These are phyloP conservation scores for Xylaria intraflava DNA, from an alignment of 495 filamentous ascomycete genomes.

Conservation along the genomic window DNA sequence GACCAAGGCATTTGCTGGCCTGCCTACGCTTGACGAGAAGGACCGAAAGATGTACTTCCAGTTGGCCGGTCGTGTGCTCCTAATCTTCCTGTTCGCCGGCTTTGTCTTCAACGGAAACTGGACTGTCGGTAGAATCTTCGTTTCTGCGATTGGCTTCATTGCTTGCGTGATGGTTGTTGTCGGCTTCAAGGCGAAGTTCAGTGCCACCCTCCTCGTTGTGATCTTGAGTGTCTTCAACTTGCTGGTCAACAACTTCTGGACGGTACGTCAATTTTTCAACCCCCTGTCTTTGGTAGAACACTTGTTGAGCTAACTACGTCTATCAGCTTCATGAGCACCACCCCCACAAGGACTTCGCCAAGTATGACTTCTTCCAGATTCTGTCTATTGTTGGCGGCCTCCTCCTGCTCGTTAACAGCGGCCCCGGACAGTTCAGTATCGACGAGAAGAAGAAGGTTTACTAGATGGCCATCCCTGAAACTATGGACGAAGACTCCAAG, in stretches of 20 bases:
- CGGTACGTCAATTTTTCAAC: constrained; percentile 58
- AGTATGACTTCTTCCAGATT: constrained; percentile 99
- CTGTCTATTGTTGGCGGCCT: constrained; percentile 96
- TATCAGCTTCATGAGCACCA: constrained; percentile 89
- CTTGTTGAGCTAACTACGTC: background rate
- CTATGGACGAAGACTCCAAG: background rate
- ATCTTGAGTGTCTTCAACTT: constrained; percentile 95
- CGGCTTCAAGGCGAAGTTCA: constrained; percentile 99
- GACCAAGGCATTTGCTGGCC: constrained; percentile 89
- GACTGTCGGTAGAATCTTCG: constrained; percentile 76
- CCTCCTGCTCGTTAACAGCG: constrained; percentile 94
- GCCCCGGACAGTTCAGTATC: constrained; percentile 92
- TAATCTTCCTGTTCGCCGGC: constrained; percentile 94
- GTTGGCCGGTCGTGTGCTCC: constrained; percentile 87
- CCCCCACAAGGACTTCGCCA: constrained; percentile 99
- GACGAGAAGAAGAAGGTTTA: constrained; percentile 99
- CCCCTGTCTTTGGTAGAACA: background rate
- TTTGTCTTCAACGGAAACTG: constrained; percentile 95
- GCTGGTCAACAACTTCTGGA: constrained; percentile 99
- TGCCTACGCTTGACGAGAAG: constrained; percentile 94
- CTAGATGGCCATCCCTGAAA: constrained; percentile 37
- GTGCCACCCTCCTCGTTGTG: constrained; percentile 86
- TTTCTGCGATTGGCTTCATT: constrained; percentile 74
- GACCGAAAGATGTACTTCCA: constrained; percentile 99
- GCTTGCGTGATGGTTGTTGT: constrained; percentile 99